These are phyloP conservation scores for Magnusiomyces paraingens DNA, from an alignment of 1,139 yeast genomes.

Conservation along the genomic window DNA sequence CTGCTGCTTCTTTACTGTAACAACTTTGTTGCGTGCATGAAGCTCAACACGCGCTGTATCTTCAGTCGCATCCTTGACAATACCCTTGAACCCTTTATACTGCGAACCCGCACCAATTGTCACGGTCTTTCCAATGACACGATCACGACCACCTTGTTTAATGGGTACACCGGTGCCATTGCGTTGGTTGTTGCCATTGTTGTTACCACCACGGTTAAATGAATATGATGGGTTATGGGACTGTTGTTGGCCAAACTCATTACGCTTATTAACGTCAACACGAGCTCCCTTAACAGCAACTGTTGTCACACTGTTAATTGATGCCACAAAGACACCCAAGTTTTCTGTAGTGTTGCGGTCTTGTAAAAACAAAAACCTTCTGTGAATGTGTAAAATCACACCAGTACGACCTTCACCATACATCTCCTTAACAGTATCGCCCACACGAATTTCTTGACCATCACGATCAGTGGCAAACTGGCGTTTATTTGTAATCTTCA, in stretches of 20 bases:
- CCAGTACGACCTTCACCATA: slow-evolving; percentile 84
- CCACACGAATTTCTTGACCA: slow-evolving; percentile 79
- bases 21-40: slow-evolving; percentile 84
- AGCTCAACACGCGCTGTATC: slow-evolving; percentile 86
- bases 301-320: slow-evolving; percentile 70
- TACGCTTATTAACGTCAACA: slow-evolving; percentile 50
- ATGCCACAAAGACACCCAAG: slow-evolving; percentile 83
- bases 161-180: slow-evolving; percentile 47
- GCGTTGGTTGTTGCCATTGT: slow-evolving; percentile 31
- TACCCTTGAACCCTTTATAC: slow-evolving; percentile 91
- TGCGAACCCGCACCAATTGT: slow-evolving; percentile 80
- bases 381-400: slow-evolving; percentile 75
- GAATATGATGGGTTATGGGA: slow-evolving; percentile 26
- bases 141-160: slow-evolving; percentile 66
- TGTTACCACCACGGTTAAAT: slow-evolving; percentile 33
- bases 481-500: slow-evolving; percentile 61
- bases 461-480: slow-evolving; percentile 81
- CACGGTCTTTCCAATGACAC: slow-evolving; percentile 74
- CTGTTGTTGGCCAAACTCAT: slow-evolving; percentile 75
- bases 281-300: slow-evolving; percentile 77
- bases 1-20: slow-evolving; percentile 74
- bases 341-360: slow-evolving; percentile 76
- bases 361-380: slow-evolving; percentile 69
- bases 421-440: slow-evolving; percentile 84
- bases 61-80: slow-evolving; percentile 89